Evolutionary conservation across 257 asterid species (phyloP).

Genomic region (Salvia miltiorrhiza): DNA sequence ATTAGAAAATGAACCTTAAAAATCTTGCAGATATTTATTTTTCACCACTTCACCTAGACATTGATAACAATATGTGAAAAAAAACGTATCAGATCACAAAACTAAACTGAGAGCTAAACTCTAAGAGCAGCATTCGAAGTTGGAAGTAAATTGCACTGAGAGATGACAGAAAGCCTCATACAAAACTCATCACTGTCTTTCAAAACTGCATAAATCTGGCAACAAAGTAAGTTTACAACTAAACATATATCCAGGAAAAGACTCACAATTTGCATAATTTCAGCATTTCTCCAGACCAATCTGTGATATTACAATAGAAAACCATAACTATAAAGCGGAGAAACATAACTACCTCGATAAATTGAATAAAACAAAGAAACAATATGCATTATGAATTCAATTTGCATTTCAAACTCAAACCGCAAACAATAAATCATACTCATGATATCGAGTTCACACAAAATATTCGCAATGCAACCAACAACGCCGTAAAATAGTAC

Average conservation of each 20-base stretch:
- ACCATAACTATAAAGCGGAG: neutral
- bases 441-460: conserved; percentile 6
- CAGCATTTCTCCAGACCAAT: neutral
- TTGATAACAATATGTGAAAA: neutral
- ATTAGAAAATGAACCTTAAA: neutral
- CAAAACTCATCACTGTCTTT: conserved; percentile 1
- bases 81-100: too few relatives aligned
- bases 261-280: neutral
- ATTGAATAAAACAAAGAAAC: neutral
- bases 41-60: conserved; percentile 9
- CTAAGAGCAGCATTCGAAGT: too few relatives aligned
- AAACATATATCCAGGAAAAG: neutral
- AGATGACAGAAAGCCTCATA: neutral
- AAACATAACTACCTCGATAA: neutral
- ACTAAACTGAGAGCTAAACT: too few relatives aligned
- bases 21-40: neutral
- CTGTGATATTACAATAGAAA: neutral
- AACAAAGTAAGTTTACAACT: neutral
- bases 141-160: too few relatives aligned
- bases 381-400: neutral
- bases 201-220: neutral
- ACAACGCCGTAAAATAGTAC: neutral
- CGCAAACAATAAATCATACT: conserved; percentile 10
- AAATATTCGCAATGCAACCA: neutral
- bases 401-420: neutral